A percentile compares a stretch with the other conserved stretches of the same genome.
These are phyloP conservation scores for Botrytis fabae DNA, from an alignment of 2,329 filamentous ascomycete genomes.

Conservation along the genomic window DNA sequence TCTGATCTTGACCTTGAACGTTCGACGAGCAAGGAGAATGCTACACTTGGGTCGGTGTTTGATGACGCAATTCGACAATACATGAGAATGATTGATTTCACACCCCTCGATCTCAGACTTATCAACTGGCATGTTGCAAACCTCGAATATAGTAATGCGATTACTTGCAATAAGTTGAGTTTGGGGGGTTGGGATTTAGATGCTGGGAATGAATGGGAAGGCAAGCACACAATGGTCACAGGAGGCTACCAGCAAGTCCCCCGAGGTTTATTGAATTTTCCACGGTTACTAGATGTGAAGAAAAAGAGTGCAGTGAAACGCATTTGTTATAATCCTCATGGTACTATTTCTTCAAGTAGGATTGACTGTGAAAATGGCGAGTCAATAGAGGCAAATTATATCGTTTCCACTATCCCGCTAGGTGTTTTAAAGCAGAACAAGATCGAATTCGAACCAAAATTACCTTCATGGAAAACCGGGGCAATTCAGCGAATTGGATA, in stretches of 20 bases:
- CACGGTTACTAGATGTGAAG: constrained; percentile 73
- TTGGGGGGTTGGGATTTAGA: constrained; percentile 95
- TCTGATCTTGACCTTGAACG: constrained; percentile 70
- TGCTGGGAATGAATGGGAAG: constrained; percentile 95
- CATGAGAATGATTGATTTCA: constrained; percentile 76
- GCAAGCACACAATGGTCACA: constrained; percentile 85
- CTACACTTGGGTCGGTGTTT: constrained; percentile 86
- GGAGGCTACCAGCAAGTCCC: constrained; percentile 94
- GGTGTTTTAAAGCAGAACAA: constrained; percentile 85
- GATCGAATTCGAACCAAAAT: constrained; percentile 81
- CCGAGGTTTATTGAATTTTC: constrained; percentile 78
- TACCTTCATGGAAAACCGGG: constrained; percentile 83
- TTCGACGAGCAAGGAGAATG: constrained; percentile 58
- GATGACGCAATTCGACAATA: constrained; percentile 91
- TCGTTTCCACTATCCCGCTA: constrained; percentile 88
- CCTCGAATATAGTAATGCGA: constrained; percentile 94
- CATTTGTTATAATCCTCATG: constrained; percentile 62
- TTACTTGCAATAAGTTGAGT: constrained; percentile 82
- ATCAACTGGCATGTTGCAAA: constrained; percentile 99
- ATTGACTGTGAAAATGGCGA: constrained; percentile 79
- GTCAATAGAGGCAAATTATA: constrained; percentile 76
- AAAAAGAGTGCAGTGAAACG: constrained; percentile 71
- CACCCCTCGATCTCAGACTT: constrained; percentile 81
- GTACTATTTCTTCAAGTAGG: constrained; percentile 50
- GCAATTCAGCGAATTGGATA: constrained; percentile 85